Base-by-base conservation (phyloP, 306 rosid genomes). In the Oemleria cerasiformis region DNA sequence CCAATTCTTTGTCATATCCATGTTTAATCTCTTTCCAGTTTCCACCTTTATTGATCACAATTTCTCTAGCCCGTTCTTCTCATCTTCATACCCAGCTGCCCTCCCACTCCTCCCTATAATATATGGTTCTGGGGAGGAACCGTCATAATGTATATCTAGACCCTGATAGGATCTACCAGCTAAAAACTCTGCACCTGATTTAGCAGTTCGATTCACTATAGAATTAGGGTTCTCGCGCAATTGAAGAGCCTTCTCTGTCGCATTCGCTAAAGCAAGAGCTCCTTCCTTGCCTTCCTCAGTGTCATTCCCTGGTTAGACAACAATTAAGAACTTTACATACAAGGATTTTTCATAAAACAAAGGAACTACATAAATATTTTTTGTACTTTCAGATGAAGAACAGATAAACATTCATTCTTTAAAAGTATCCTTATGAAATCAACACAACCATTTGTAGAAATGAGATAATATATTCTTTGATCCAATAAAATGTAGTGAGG, bases 171-270 rank as follows among this genome's bases (percentile, higher is more conserved):
- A 87, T 58, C 97, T 83, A 64, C 78, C 45, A 1, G 84, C 89
- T 17, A 92, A 77, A 77, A 84, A 92, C 80, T 90, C 93, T 11
- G 93, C 92, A 73, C 96, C 96, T 58, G 97, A 88, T 72, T 70
- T 85, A 20, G 86, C 92, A 39, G 72, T 77, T 60, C 87, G 86
- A 71, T 85, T 84, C 47, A 67, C 66, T 70, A 90, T 63, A 68
- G 86, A 70, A 71, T 80, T 85, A 8, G 74, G 50, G 47, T 80
- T 84, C 65, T 86, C 84, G 6, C 78, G 87, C 82, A 93, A 72
- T 72, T 84, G 98, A 71, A 92, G 80, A 41, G 91, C 89, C 84
- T 87, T 90, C 78, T 84, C 89, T 23, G 91, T 83, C 59, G 86
- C 85, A 75, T 77, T 84, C 55, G 84, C 92, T 56, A 92, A 78